Conservation (phyloP, 805 yeast genomes). For the Suhomyces kilbournensis region DNA sequence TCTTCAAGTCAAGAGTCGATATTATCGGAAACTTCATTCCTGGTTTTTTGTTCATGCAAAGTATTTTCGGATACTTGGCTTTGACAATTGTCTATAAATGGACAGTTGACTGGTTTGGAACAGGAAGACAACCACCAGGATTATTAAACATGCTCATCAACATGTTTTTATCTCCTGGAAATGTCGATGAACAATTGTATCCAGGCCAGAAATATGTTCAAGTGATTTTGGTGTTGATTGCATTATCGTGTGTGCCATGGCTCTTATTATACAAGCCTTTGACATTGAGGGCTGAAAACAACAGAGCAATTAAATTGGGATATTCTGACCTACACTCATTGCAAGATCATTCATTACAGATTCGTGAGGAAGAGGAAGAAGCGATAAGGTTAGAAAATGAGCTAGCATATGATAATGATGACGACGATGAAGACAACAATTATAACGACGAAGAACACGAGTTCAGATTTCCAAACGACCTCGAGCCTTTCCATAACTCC, state of each 20-base stretch:
- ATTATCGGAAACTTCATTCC: conserved; percentile 92
- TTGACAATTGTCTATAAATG: conserved; percentile 88
- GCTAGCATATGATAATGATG: conserved; percentile 20
- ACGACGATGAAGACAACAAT: conserved; percentile 15
- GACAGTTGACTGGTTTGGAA: conserved; percentile 86
- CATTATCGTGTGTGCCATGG: conserved; percentile 91
- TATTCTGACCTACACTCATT: conserved; percentile 36
- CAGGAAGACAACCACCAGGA: conserved; percentile 82
- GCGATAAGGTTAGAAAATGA: conserved; percentile 7
- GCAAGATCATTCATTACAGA: conserved; percentile 25
- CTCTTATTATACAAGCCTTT: conserved; percentile 81
- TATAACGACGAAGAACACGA: conserved; percentile 17
- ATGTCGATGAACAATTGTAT: conserved; percentile 74
- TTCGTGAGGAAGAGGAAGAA: conserved; percentile 42
- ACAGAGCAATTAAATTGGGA: conserved; percentile 41
- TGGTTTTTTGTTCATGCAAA: conserved; percentile 91
- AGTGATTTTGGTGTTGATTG: conserved; percentile 65
- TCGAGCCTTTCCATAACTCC: conserved; percentile 33
- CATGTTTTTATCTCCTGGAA: conserved; percentile 94
- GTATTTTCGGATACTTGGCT: conserved; percentile 90
- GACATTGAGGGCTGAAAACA: conserved; percentile 57
- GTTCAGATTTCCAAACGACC: conserved; percentile 34
- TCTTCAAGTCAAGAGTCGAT: conserved; percentile 71
- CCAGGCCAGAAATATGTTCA: conserved; percentile 79
- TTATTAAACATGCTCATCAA: conserved; percentile 90